These are phyloP conservation scores for Paramecium biaurelia DNA, from an alignment of 73 alveolate genomes.

Conservation along the genomic window DNA sequence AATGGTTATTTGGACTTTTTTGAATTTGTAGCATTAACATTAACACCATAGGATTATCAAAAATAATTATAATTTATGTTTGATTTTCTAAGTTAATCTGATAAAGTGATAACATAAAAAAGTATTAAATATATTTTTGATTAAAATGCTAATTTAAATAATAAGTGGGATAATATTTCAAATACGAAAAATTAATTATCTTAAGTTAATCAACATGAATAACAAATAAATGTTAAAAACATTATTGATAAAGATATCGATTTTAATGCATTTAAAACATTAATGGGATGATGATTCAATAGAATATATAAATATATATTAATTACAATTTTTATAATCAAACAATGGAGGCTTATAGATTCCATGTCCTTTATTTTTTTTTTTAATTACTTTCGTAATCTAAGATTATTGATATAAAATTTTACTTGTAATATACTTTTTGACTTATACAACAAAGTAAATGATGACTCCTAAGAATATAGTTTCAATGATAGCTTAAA, in stretches of 20 bases:
- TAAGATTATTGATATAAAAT: not conserved
- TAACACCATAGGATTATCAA: constrained; percentile 9
- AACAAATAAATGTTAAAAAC: constrained; percentile 3
- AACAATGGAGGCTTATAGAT: constrained; percentile 26
- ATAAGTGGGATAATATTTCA: constrained; percentile 8
- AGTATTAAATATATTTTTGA: not conserved
- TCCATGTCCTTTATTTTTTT: constrained; percentile 29
- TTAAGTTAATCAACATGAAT: not conserved
- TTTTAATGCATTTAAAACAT: not conserved
- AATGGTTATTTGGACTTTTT: constrained; percentile 30
- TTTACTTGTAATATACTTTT: constrained; percentile 9
- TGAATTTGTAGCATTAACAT: constrained; percentile 36
- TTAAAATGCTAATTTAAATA: not conserved
- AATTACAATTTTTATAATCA: not conserved
- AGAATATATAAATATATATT: not conserved
- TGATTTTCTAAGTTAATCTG: constrained; percentile 5
- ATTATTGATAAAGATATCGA: constrained; percentile 39
- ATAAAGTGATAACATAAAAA: not conserved
- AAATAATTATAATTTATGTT: constrained; percentile 11
- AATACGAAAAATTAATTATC: not conserved
- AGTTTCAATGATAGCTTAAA: constrained; percentile 33
- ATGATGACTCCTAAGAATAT: constrained; percentile 1
- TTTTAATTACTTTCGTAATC: constrained; percentile 13
- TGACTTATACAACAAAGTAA: not conserved
- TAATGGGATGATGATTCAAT: constrained; percentile 12